Evolutionary conservation across 805 yeast genomes (phyloP).

Genomic region (Candida pseudofarinosa): DNA sequence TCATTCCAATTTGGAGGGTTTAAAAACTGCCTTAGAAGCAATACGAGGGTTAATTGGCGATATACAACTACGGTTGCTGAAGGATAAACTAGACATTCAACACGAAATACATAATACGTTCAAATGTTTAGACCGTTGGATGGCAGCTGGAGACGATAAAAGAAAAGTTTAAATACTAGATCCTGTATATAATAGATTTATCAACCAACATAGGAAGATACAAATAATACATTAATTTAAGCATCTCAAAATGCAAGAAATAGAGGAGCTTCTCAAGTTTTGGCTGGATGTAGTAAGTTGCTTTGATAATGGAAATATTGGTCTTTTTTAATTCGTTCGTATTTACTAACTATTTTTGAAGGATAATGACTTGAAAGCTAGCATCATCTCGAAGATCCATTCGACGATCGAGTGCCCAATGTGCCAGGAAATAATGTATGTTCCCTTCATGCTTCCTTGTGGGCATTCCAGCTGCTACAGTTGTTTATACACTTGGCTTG

Average conservation of each 20-base stretch:
- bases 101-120: conserved; percentile 17
- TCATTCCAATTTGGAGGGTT: not conserved
- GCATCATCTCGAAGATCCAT: conserved; percentile 23
- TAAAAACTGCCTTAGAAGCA: conserved; percentile 8
- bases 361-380: conserved; percentile 18
- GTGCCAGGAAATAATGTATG: conserved; percentile 66
- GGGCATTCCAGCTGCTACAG: conserved; percentile 75
- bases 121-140: conserved; percentile 25
- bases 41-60: conserved; percentile 34
- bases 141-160: conserved; percentile 7
- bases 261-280: conserved; percentile 7
- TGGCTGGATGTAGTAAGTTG: conserved; percentile 11
- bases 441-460: conserved; percentile 60
- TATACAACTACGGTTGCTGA: conserved; percentile 25
- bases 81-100: conserved; percentile 27
- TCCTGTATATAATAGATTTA: conserved; percentile 5
- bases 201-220: not conserved
- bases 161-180: conserved; percentile 6
- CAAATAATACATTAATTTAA: not conserved
- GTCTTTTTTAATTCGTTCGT: no score
- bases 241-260: not conserved
- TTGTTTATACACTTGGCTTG: conserved; percentile 61
- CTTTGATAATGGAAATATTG: no score
- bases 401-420: conserved; percentile 51
- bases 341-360: conserved; percentile 13